Conservation (phyloP, 352 stramenopile genomes). For the Globisporangium takayamanum region DNA sequence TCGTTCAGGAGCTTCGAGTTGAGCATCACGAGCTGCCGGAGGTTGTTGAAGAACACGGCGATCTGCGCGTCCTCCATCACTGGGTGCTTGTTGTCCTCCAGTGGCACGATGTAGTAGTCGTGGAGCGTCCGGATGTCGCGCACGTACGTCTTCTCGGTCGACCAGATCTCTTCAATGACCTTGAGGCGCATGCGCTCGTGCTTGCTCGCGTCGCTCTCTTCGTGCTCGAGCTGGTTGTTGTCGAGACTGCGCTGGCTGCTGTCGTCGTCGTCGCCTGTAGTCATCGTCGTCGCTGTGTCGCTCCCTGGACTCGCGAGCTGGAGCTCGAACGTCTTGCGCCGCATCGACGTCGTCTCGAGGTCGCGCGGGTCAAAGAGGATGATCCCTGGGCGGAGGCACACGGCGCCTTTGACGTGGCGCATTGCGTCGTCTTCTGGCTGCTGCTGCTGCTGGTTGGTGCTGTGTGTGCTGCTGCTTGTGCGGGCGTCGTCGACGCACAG, state of each 20-base stretch:
- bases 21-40: slow-evolving; percentile 76
- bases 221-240: slow-evolving; percentile 19
- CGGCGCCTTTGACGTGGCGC: slow-evolving; percentile 5
- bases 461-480: neutral
- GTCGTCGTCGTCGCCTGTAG: slow-evolving; percentile 5
- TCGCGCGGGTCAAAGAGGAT: slow-evolving; percentile 52
- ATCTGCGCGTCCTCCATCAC: slow-evolving; percentile 83
- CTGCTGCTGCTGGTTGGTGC: slow-evolving; percentile 3
- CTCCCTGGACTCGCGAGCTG: slow-evolving; percentile 13
- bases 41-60: slow-evolving; percentile 84
- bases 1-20: slow-evolving; percentile 82
- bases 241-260: slow-evolving; percentile 1
- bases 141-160: slow-evolving; percentile 75
- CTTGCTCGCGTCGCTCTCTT: slow-evolving; percentile 9
- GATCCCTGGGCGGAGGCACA: slow-evolving; percentile 21
- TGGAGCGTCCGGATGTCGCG: slow-evolving; percentile 65
- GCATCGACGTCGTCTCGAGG: slow-evolving; percentile 11
- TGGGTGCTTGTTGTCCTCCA: slow-evolving; percentile 70
- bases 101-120: slow-evolving; percentile 73
- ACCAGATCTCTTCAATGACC: slow-evolving; percentile 79
- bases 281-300: slow-evolving; percentile 10
- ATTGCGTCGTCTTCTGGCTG: neutral
- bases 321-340: slow-evolving; percentile 1
- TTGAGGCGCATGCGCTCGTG: slow-evolving; percentile 27
- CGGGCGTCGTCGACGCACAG: neutral